Evolutionary conservation across 208 protist species (phyloP).

Genomic region (Porcisia hertigi): DNA sequence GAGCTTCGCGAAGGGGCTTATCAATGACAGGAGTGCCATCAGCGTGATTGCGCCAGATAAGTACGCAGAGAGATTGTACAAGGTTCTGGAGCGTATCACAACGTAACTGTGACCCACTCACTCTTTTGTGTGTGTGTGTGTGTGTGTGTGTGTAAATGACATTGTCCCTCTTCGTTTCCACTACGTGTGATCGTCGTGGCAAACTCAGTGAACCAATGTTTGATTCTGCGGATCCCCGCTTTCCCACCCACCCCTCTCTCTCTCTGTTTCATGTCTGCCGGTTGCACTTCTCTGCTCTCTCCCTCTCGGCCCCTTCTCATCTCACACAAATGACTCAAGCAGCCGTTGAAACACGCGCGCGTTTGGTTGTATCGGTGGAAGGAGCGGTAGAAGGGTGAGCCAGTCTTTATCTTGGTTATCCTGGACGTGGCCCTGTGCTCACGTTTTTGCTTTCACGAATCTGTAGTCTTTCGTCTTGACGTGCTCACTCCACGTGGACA

Average conservation of each 20-base stretch:
- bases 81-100: slow-evolving; percentile 76
- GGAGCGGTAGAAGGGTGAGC: too few relatives aligned
- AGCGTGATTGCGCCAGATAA: slow-evolving; percentile 85
- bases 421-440: neutral
- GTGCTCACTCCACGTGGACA: neutral
- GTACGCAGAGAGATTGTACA: slow-evolving; percentile 83
- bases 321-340: neutral
- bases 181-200: neutral
- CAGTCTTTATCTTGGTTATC: neutral
- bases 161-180: neutral
- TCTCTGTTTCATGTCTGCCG: neutral
- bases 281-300: neutral
- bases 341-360: too few relatives aligned
- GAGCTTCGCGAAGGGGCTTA: slow-evolving; percentile 84
- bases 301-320: neutral
- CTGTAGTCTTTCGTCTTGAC: neutral
- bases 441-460: neutral
- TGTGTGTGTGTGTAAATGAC: neutral
- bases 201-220: neutral
- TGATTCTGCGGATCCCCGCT: too few relatives aligned
- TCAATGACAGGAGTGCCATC: slow-evolving; percentile 69
- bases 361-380: neutral
- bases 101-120: slow-evolving; percentile 27
- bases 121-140: neutral
- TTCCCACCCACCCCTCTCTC: neutral